These are phyloP conservation scores for Xylariaceae sp. DNA, from an alignment of 2,329 filamentous ascomycete species.

Conservation along the genomic window DNA sequence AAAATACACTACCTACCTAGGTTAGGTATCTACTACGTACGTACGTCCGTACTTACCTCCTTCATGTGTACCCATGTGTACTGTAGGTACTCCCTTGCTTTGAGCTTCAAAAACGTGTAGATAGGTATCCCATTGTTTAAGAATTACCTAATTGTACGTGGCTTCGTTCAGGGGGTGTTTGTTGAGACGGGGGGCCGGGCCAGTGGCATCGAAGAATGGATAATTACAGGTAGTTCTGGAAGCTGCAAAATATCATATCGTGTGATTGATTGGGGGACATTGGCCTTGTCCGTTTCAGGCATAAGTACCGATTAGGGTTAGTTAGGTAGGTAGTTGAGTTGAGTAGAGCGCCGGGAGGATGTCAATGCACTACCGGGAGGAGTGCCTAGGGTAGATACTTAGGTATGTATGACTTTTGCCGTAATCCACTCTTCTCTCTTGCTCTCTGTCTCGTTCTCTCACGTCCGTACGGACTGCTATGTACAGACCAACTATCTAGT, in stretches of 20 bases:
- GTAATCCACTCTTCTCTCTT: too few relatives aligned
- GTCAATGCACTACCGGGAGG: too few relatives aligned
- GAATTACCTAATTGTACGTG: slow-evolving; percentile 10
- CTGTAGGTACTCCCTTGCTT: not conserved
- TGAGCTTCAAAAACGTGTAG: not conserved
- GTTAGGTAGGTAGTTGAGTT: too few relatives aligned
- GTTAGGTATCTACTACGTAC: too few relatives aligned
- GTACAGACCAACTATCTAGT: too few relatives aligned
- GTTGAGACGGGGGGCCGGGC: not conserved
- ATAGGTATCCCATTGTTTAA: not conserved
- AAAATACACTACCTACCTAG: too few relatives aligned
- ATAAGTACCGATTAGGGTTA: slow-evolving; percentile 4
- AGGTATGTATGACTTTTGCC: too few relatives aligned
- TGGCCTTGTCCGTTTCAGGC: slow-evolving; percentile 16
- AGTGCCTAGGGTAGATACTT: too few relatives aligned
- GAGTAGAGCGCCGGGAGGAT: too few relatives aligned
- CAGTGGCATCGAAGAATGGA: slow-evolving; percentile 9
- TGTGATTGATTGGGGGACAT: slow-evolving; percentile 16
- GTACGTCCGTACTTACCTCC: not conserved
- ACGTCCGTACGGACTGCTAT: too few relatives aligned
- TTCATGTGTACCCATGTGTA: not conserved
- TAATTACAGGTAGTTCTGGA: slow-evolving; percentile 13
- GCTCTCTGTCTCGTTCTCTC: too few relatives aligned
- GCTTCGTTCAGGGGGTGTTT: slow-evolving; percentile 1
- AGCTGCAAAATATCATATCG: slow-evolving; percentile 21